Evolutionary conservation across 176 grass and related monocot genomes (phyloP), one percentile per base, ranked within the genome.

Genomic region (Triticum timopheevii): DNA sequence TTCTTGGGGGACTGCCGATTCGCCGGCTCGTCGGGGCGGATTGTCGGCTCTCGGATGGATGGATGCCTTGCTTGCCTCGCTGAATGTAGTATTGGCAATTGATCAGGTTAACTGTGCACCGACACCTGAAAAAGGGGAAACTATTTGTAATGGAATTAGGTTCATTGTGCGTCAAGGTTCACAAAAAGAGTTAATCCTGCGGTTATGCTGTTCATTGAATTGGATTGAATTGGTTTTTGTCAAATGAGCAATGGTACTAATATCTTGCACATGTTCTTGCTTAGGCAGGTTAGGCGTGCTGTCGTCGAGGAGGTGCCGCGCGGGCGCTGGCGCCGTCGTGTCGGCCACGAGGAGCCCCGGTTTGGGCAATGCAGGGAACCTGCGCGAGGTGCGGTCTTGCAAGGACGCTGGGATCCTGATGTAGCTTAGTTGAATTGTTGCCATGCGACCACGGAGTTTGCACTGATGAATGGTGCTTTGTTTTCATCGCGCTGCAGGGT

Each of bases 331-430:
- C 30, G 50, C 47, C 11, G 50, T 22, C 62, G 76, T 89, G 59
- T 77, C 78, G 22, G 87, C 84, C 1, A 44, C 91, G 6, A 89
- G 70, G 63, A 90, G 91, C 28, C 81, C 76, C 62, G 77, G 82
- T 77, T 87, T 93, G 81, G 88, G 85, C 34, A 90, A 65, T 42
- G 77, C 83, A 22, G 84, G 87, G 40, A 90, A 90, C 58, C 69
- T 90, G 23, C 30, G 35, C 22, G 80, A 89, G 84, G 91, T 92
- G 27, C 56, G 69, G 3, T 71, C 22, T 81, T 86, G 75, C 65
- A 64, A 86, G 42, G 64, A 75, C 36, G 39, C n/a, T 78, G 67
- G 44, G 2, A 63, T 58, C 34, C 65, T 47, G 12, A 24, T 52
- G 16, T 79, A 12, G 25, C 31, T 89, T 84, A 8, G 12, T 80